A percentile compares a stretch with the other conserved stretches of the same genome.
Conservation (phyloP, 225 moss, liverwort and hornwort genomes). For the Marchantia paleacea region DNA sequence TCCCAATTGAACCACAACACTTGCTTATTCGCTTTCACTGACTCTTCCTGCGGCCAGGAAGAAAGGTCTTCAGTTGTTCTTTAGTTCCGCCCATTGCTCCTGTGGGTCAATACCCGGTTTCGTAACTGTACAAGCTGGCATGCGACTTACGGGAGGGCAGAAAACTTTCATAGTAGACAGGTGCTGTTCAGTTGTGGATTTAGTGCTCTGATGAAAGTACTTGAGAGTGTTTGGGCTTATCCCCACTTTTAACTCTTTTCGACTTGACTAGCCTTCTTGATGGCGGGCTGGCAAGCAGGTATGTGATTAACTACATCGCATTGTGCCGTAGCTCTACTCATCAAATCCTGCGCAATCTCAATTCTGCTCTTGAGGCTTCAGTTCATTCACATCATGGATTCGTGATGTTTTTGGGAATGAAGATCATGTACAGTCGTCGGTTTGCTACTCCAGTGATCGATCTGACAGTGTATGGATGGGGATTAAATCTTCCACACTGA, state of each 20-base stretch:
- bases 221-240: conserved; percentile 2
- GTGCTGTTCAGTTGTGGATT: conserved; percentile 9
- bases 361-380: neutral
- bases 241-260: conserved; percentile 4
- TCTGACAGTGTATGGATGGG: too few relatives aligned
- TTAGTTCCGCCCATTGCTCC: conserved; percentile 9
- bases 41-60: conserved; percentile 3
- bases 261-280: conserved; percentile 4
- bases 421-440: neutral
- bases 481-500: too few relatives aligned
- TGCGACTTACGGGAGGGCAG: neutral
- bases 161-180: conserved; percentile 11
- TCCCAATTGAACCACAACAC: neutral
- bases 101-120: conserved; percentile 7
- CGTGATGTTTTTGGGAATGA: neutral
- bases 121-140: neutral
- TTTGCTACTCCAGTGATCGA: neutral
- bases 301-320: neutral
- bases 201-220: conserved; percentile 5
- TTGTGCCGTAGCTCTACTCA: conserved; percentile 12
- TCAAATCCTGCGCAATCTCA: neutral
- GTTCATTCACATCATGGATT: neutral
- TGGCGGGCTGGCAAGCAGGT: neutral
- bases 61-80: conserved; percentile 6
- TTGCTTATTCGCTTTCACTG: neutral